These are phyloP conservation scores for Pluteus cervinus DNA, from an alignment of 768 basidiomycete genomes.

Conservation along the genomic window DNA sequence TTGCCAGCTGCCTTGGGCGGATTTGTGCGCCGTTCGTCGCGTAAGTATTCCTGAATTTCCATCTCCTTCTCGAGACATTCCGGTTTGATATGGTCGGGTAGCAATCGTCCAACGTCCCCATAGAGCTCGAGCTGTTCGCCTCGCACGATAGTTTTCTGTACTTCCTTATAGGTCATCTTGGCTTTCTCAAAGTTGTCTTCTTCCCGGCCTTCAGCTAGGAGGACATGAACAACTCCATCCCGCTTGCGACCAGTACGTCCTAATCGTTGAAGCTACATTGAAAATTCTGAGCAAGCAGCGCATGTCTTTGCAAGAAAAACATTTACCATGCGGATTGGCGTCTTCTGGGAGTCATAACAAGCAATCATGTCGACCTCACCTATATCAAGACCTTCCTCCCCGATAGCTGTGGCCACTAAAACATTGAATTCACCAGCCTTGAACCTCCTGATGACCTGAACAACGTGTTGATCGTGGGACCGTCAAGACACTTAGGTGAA, in stretches of 20 bases:
- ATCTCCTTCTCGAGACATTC: constrained; percentile 75
- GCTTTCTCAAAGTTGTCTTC: constrained; percentile 89
- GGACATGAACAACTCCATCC: constrained; percentile 82
- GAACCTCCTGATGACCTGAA: constrained; percentile 80
- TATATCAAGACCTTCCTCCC: constrained; percentile 97
- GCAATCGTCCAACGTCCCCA: constrained; percentile 81
- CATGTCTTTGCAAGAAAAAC: neutral
- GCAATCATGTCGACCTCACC: constrained; percentile 95
- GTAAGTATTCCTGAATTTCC: constrained; percentile 71
- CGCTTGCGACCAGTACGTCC: constrained; percentile 94
- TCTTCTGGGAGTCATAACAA: constrained; percentile 96
- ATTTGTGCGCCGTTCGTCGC: constrained; percentile 37
- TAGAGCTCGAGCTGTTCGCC: constrained; percentile 89
- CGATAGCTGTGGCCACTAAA: constrained; percentile 92
- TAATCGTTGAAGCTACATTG: constrained; percentile 80
- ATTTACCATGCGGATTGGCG: constrained; percentile 90
- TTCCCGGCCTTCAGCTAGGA: constrained; percentile 88
- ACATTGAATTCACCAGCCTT: constrained; percentile 86
- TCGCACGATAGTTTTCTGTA: constrained; percentile 81
- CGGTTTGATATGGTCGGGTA: constrained; percentile 76
- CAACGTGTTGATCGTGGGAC: constrained; percentile 8
- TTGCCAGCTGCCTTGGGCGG: constrained; percentile 29
- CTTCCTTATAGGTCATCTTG: constrained; percentile 76
- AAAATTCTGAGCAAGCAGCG: constrained; percentile 3
- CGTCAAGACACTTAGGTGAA: neutral